phyloP scores from a whole-genome alignment of 2,329 filamentous ascomycete genomes.

The Lojkania enalia region DNA sequence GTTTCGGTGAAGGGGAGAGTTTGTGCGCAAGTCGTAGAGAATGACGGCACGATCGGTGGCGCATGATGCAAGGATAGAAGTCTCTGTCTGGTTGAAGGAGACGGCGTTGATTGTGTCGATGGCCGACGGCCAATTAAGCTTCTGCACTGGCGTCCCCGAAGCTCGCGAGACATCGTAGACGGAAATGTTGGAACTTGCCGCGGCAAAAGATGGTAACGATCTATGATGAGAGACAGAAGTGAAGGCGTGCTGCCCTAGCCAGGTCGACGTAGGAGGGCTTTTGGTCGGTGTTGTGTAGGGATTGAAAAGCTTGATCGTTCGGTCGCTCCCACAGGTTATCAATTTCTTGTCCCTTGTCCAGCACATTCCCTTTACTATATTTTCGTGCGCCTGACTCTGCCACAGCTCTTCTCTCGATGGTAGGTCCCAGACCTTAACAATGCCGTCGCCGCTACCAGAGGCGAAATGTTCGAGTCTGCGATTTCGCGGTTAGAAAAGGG shows the following conservation, averaged over 20 bases:
- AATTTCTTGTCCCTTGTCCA: slow-evolving; percentile 88
- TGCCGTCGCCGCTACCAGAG: slow-evolving; percentile 67
- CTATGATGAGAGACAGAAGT: slow-evolving; percentile 84
- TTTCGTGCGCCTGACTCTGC: slow-evolving; percentile 83
- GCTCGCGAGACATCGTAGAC: slow-evolving; percentile 87
- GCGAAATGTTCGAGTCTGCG: slow-evolving; percentile 48
- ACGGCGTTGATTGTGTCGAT: slow-evolving; percentile 85
- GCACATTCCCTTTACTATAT: slow-evolving; percentile 86
- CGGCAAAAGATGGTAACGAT: slow-evolving; percentile 76
- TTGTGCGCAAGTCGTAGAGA: slow-evolving; percentile 89
- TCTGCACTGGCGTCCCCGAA: slow-evolving; percentile 75
- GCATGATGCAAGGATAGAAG: slow-evolving; percentile 82
- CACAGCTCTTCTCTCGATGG: slow-evolving; percentile 73
- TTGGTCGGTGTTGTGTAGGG: slow-evolving; percentile 75
- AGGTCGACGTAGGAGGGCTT: slow-evolving; percentile 76
- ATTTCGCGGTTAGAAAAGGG: neutral
- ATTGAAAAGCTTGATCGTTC: slow-evolving; percentile 87
- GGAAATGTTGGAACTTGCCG: slow-evolving; percentile 74
- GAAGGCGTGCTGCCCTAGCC: slow-evolving; percentile 81
- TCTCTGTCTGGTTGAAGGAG: slow-evolving; percentile 92
- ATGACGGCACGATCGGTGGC: slow-evolving; percentile 85
- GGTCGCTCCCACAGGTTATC: slow-evolving; percentile 83
- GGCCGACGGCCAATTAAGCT: slow-evolving; percentile 82
- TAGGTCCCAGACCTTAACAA: slow-evolving; percentile 92
- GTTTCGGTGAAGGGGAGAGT: slow-evolving; percentile 78